Evolutionary conservation across 345 rosid genomes (phyloP).

Genomic region (Atalantia buxifolia): DNA sequence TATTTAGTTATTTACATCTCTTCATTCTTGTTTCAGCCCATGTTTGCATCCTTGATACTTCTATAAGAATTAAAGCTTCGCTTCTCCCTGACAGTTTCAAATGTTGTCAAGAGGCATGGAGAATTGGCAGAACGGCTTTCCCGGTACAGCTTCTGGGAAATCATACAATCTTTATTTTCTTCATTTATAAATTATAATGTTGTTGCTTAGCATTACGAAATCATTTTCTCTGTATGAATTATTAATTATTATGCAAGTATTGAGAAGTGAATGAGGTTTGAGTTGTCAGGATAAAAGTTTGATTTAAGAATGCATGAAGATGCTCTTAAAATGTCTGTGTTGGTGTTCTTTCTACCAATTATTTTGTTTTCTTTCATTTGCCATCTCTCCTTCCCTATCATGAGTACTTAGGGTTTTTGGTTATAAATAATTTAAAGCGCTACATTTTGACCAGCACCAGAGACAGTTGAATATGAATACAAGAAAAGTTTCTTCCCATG

Average conservation of each 20-base stretch:
- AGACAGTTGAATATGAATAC: neutral
- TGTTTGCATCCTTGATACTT: constrained; percentile 7
- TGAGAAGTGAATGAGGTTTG: neutral
- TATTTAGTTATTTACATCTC: constrained; percentile 7
- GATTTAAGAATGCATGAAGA: neutral
- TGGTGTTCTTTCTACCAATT: neutral
- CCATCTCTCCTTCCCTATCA: neutral
- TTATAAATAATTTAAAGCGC: neutral
- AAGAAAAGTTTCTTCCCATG: neutral
- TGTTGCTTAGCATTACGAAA: neutral
- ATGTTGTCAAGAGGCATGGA: constrained; percentile 77
- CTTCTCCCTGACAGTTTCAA: constrained; percentile 54
- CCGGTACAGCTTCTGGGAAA: constrained; percentile 38
- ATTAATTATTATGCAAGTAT: neutral
- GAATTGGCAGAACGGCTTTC: constrained; percentile 78
- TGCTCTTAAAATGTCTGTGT: neutral
- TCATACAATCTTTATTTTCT: neutral
- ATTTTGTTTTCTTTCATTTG: neutral
- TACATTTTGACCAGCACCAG: neutral
- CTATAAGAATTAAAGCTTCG: constrained; percentile 7
- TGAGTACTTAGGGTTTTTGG: neutral
- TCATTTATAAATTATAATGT: neutral
- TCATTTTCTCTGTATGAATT: neutral
- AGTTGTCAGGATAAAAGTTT: neutral
- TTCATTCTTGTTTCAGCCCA: neutral